These are phyloP conservation scores for Lecanicillium sp. DNA, from an alignment of 2,329 filamentous ascomycete species.

Conservation along the genomic window DNA sequence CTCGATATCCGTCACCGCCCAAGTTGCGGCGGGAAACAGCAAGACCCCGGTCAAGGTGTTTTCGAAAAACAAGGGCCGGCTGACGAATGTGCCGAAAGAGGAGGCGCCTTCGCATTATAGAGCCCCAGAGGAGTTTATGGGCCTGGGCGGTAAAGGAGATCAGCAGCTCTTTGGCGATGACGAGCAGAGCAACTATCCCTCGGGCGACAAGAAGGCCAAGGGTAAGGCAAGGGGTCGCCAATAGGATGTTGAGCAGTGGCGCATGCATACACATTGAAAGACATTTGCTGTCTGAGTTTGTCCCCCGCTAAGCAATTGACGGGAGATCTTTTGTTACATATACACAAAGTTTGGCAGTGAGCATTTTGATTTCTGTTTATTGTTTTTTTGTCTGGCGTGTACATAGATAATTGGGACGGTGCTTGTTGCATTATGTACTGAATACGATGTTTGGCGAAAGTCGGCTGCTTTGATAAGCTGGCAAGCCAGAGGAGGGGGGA, in stretches of 20 bases:
- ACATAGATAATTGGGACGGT: slow-evolving; percentile 6
- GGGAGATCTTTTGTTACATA: too few relatives aligned
- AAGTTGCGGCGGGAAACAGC: slow-evolving; percentile 47
- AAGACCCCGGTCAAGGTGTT: slow-evolving; percentile 64
- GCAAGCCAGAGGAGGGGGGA: too few relatives aligned
- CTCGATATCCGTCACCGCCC: slow-evolving; percentile 50
- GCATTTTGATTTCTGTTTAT: not conserved
- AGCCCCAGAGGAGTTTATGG: slow-evolving; percentile 68
- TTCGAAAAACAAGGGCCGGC: slow-evolving; percentile 53
- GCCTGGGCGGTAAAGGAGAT: slow-evolving; percentile 81
- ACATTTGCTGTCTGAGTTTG: not conserved
- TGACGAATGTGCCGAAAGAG: slow-evolving; percentile 44
- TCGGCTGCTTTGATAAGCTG: too few relatives aligned
- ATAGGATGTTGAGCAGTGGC: not conserved
- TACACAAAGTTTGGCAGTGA: not conserved
- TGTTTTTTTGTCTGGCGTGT: slow-evolving; percentile 1
- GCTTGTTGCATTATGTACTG: not conserved
- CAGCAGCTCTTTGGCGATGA: slow-evolving; percentile 67
- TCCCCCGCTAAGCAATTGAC: too few relatives aligned
- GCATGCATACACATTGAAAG: not conserved
- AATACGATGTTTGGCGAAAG: too few relatives aligned
- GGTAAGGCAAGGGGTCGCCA: slow-evolving; percentile 16
- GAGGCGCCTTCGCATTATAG: slow-evolving; percentile 58
- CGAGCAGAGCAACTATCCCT: slow-evolving; percentile 39
- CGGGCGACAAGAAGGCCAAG: slow-evolving; percentile 20